Evolutionary conservation across 2,329 filamentous ascomycete species (phyloP).

Genomic region (Hymenoscyphus occultus): DNA sequence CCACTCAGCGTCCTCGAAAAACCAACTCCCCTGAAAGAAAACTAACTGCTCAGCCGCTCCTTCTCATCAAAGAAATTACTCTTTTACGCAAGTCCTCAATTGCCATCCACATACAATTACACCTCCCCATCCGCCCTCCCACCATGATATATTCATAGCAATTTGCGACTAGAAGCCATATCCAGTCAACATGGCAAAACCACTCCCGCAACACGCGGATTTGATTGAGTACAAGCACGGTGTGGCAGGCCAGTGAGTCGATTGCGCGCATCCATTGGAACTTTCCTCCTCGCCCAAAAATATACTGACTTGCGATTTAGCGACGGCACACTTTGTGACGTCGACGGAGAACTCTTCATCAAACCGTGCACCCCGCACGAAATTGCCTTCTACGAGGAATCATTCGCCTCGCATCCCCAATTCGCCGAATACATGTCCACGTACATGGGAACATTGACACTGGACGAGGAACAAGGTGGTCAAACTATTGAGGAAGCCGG

Average conservation of each 20-base stretch:
- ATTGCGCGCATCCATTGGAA: not conserved
- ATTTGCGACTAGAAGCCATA: constrained; percentile 27
- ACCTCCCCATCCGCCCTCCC: constrained; percentile 15
- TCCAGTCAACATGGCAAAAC: constrained; percentile 37
- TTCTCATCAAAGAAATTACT: not conserved
- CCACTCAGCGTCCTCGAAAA: not conserved
- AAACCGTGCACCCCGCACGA: constrained; percentile 89
- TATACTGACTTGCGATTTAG: constrained; percentile 45
- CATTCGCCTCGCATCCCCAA: constrained; percentile 60
- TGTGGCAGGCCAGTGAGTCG: constrained; percentile 79
- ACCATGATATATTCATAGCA: constrained; percentile 36
- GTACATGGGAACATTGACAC: constrained; percentile 75
- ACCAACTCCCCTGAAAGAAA: not conserved
- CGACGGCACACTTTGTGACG: constrained; percentile 85
- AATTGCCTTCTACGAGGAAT: constrained; percentile 81
- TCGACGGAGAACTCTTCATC: constrained; percentile 80
- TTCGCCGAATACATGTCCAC: constrained; percentile 80
- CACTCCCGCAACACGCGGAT: constrained; percentile 46
- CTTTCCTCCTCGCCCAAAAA: not conserved
- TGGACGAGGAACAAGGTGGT: constrained; percentile 55
- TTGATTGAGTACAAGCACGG: constrained; percentile 70
- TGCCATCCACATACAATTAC: constrained; percentile 18
- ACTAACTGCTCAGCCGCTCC: not conserved
- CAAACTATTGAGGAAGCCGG: constrained; percentile 49
- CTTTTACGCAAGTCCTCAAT: constrained; percentile 3